Base-by-base conservation (phyloP, 768 basidiomycete genomes). In the Trametes cingulata region DNA sequence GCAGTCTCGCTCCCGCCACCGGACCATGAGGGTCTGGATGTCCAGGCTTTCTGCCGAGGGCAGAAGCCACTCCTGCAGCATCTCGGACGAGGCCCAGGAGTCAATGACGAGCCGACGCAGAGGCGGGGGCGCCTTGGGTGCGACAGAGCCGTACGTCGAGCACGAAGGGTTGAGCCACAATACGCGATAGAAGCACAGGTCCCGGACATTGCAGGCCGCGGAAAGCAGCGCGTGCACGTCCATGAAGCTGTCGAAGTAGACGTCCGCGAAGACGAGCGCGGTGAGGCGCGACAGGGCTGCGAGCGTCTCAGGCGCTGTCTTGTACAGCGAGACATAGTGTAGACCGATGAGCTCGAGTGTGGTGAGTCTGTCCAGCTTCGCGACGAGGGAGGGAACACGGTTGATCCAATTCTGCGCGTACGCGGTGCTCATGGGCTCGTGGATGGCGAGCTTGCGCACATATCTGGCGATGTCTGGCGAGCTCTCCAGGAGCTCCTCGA, bases 401-500 rank as follows among this genome's bases (percentile, higher is more conserved):
- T 25, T 37, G 24, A 64, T 43, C 65, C 65, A 67, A 27, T 52
- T 36, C 35, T 63, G 61, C 7, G 65, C 46, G 39, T 60, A 56
- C 27, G 47, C 36, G 25, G 33, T 40, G 51, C 55, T 57, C 47
- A 25, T 42, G 22, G 51, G 56, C 56, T 62, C 62, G 49, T 47
- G 55, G 63, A 69, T 52, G 33, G 54, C 54, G 27, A 68, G 64
- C 59, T 63, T 68, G 24, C 66, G 65, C 36, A 71, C 49, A 48
- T 61, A 64, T 6, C 33, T 43, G 19, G 62, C 61, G 37, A 68
- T 45, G 37, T 54, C 53, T 12, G 68, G 69, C 6, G 27, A 52
- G 24, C n/a, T 37, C 45, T 59, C 48, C 15, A 69, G 39, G 50
- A 71, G 54, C 12, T 52, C 35, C 22, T 64, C 56, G 52, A 71